phyloP scores from a whole-genome alignment of 2,329 filamentous ascomycete species.

The Westerdykella sp. region DNA sequence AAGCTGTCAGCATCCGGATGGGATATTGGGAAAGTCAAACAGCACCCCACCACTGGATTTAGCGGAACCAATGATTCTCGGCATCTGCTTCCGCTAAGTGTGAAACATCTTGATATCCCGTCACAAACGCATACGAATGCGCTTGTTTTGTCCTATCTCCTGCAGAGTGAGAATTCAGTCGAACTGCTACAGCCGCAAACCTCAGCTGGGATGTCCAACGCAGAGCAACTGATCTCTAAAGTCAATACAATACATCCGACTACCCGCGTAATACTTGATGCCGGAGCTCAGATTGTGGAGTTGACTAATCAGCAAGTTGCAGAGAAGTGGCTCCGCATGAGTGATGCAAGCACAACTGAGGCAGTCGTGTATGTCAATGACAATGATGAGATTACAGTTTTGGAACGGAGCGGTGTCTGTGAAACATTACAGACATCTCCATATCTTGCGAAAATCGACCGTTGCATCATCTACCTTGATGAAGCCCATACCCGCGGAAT shows the following conservation, averaged over 20 bases:
- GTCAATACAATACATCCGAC: constrained; percentile 37
- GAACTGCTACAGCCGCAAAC: constrained; percentile 16
- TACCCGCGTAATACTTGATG: constrained; percentile 60
- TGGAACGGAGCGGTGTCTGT: constrained; percentile 44
- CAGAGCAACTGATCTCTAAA: constrained; percentile 42
- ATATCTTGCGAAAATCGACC: constrained; percentile 50
- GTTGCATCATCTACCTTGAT: constrained; percentile 62
- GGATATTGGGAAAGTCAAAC: constrained; percentile 52
- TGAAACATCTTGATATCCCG: constrained; percentile 52
- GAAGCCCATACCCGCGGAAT: constrained; percentile 65
- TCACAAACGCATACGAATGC: constrained; percentile 61
- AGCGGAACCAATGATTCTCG: constrained; percentile 63
- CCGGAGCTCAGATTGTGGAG: constrained; percentile 65
- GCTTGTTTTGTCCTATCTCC: constrained; percentile 54
- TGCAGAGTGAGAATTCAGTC: constrained; percentile 40
- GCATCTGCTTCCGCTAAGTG: constrained; percentile 51
- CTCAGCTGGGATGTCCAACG: constrained; percentile 21
- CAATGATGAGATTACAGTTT: constrained; percentile 49
- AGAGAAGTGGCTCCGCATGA: constrained; percentile 45
- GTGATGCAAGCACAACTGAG: constrained; percentile 39
- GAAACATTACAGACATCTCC: constrained; percentile 54
- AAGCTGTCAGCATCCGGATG: constrained; percentile 63
- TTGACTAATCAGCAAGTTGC: constrained; percentile 43
- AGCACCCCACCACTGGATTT: constrained; percentile 56
- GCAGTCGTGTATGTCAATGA: constrained; percentile 53